phyloP scores from a whole-genome alignment of 2,329 filamentous ascomycete genomes.

The Aspergillus sp. region DNA sequence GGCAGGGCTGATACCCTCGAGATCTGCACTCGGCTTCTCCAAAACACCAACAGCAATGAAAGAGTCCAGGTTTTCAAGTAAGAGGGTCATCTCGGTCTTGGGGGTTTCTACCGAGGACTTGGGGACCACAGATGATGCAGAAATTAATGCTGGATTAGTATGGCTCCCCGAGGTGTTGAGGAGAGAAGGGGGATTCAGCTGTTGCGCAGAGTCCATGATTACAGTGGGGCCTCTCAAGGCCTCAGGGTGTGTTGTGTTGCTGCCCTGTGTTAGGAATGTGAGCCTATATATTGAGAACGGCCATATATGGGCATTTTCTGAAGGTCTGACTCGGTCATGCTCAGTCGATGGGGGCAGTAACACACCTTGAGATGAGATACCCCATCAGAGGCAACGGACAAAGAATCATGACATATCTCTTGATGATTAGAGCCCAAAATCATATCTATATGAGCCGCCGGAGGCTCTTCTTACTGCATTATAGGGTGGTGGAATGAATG shows the following conservation, averaged over 20 bases:
- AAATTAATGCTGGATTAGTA: neutral
- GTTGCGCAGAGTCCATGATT: neutral
- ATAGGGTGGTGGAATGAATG: neutral
- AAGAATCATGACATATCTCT: neutral
- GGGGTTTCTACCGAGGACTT: neutral
- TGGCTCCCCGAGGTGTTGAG: neutral
- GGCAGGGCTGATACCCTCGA: neutral
- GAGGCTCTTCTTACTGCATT: neutral
- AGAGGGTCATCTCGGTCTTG: conserved; percentile 8
- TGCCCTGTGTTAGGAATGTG: neutral
- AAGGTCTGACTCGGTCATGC: neutral
- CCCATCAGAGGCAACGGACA: neutral
- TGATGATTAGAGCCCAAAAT: neutral
- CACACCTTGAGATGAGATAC: neutral
- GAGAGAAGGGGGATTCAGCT: neutral
- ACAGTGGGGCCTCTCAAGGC: neutral
- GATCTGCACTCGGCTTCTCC: conserved; percentile 12
- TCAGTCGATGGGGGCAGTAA: neutral
- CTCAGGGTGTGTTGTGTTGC: neutral
- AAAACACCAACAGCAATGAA: conserved; percentile 37
- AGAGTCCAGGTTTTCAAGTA: conserved; percentile 15
- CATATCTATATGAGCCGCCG: neutral
- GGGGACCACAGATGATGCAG: neutral
- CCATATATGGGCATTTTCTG: neutral
- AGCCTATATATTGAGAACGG: neutral